Base-by-base conservation (phyloP, 805 yeast species). In the Candida easanensis region DNA sequence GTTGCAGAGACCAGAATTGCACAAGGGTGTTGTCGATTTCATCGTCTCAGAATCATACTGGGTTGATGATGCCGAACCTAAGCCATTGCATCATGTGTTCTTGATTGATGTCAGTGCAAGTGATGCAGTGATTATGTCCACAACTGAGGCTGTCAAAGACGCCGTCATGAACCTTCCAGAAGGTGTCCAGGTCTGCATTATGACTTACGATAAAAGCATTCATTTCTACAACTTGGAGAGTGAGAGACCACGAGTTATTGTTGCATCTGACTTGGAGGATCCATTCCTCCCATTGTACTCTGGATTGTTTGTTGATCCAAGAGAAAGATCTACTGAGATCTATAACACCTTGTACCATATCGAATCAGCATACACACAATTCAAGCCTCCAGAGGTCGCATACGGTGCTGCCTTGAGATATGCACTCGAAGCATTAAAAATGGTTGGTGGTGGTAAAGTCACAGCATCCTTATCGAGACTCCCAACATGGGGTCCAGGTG, bases 401-500 rank as follows among this genome's bases (percentile, higher is more conserved):
- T 84, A 77, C 57, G 95, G 97, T 0, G 77, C 87, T 3, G 97
- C 95, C 0, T 63, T 88, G 26, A 70, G 80, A 42, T 79, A 83
- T 2, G 91, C 95, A 0, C 66, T 72, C 52, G 58, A 76, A 40
- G 81, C 88, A 6, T 67, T 89, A 21, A 73, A 73, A 34, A 63
- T 67, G 18, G 73, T 73, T 26, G 96, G 93, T 8, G 93, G 93
- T 48, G 99, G 98, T 46, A 86, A 90, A 53, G 80, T 91, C 26
- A 75, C 84, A 18, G 74, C 86, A 0, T 62, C 85, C 4, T 64
- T 90, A 33, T 73, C 87, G 2, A 66, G 81, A 2, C 62, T 88
- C 31, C 97, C 99, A 6, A 74, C 87, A 1, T 74, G 80, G 74
- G 96, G 96, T 0, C 83, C 88, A 0, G 97, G 97, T 4, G 69